Base-by-base conservation (phyloP, 805 yeast species). In the Danielia reshetovae region DNA sequence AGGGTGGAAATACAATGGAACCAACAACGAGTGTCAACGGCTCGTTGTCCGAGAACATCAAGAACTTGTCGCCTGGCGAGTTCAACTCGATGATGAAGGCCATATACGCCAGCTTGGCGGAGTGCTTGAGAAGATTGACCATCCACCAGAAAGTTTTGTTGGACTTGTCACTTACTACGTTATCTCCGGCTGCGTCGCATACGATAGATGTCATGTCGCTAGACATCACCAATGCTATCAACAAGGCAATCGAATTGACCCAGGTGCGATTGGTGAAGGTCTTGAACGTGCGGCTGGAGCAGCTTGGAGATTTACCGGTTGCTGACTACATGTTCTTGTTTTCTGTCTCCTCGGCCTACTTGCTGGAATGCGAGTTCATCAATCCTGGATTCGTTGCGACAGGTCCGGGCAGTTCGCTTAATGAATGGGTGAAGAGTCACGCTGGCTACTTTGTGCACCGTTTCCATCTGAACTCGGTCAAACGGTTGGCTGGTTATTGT, bases 301-400 rank as follows among this genome's bases (percentile, higher is more conserved):
- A 83, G 42, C 78, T 77, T 10, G 74, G 85, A 0, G 70, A 67
- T 25, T 55, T 80, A 15, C 57, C 81, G 3, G 65, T 76, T 7
- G 71, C 72, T n/a, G 74, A 71, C 44, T 89, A 88, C 59, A 51
- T 85, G 30, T 65, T 78, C 39, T 71, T 86, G 33, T 86, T 79
- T 56, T 67, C 82, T 3, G 62, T 84, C 10, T 77, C 79, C 36
- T 74, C 81, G 0, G 67, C 81, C 15, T 89, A 89, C 53, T 65
- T 88, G 27, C 75, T 75, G 30, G 95, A 87, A 51, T 85, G 95
- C 55, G 97, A 93, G 56, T 68, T 78, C 10, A 74, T 89, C 4
- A 79, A 87, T 35, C 72, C 72, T 4, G 95, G 95, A 0, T 76
- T 72, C 37, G 69, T 74, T 6, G 69, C 77, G 0, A 68, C 71